Evolutionary conservation across 768 basidiomycete genomes (phyloP).

Genomic region (Tephrocybe sp.): DNA sequence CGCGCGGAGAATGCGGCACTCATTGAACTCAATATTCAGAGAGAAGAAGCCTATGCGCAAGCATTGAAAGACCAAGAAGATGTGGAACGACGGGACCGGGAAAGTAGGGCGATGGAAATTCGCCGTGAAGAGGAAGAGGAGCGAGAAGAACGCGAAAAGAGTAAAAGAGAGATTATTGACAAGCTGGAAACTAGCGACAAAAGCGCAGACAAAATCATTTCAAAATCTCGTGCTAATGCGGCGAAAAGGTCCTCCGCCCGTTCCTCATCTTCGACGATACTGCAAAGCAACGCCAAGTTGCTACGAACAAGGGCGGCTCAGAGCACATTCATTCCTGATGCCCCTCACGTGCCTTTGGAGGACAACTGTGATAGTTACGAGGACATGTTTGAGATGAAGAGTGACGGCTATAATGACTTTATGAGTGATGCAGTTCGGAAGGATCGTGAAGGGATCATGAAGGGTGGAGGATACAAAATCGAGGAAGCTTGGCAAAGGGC

Average conservation of each 20-base stretch:
- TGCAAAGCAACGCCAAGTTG: slow-evolving; percentile 46
- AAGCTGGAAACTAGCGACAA: slow-evolving; percentile 75
- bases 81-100: slow-evolving; percentile 66
- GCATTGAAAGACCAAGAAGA: slow-evolving; percentile 79
- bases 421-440: slow-evolving; percentile 73
- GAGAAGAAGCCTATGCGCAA: slow-evolving; percentile 74
- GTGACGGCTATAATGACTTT: slow-evolving; percentile 65
- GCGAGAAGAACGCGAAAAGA: slow-evolving; percentile 71
- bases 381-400: slow-evolving; percentile 54
- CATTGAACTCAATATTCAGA: slow-evolving; percentile 81
- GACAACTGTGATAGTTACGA: slow-evolving; percentile 78
- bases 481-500: slow-evolving; percentile 88
- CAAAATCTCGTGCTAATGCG: slow-evolving; percentile 63
- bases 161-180: slow-evolving; percentile 73
- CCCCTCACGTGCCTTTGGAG: slow-evolving; percentile 75
- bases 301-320: slow-evolving; percentile 64
- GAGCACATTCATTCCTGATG: slow-evolving; percentile 67
- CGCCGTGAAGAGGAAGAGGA: slow-evolving; percentile 73
- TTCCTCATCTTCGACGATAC: slow-evolving; percentile 39
- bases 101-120: slow-evolving; percentile 63
- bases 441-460: slow-evolving; percentile 76
- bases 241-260: slow-evolving; percentile 60
- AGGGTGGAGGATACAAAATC: slow-evolving; percentile 77
- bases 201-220: slow-evolving; percentile 67
- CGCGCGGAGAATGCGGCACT: slow-evolving; percentile 77